A percentile compares a stretch with the other conserved stretches of the same genome.
phyloP scores from a whole-genome alignment of 2,329 filamentous ascomycete species.

The Alternaria longipes region DNA sequence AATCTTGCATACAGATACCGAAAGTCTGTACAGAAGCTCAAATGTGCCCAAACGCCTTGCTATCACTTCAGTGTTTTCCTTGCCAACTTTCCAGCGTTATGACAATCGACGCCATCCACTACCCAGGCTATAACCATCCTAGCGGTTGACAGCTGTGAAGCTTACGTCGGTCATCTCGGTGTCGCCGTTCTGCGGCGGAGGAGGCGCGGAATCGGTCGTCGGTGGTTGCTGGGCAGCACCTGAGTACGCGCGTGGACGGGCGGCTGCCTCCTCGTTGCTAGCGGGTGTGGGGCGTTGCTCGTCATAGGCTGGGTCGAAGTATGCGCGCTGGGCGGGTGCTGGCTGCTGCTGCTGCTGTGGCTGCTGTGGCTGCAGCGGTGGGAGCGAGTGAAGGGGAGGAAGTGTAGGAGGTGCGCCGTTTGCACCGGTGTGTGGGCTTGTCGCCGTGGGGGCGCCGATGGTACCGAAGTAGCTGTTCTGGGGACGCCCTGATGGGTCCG shows the following conservation, averaged over 20 bases:
- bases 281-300: slow-evolving; percentile 37
- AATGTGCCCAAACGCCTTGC: slow-evolving; percentile 17
- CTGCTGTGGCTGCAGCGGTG: slow-evolving; percentile 38
- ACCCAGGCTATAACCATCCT: slow-evolving; percentile 12
- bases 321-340: slow-evolving; percentile 30
- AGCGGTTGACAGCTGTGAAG: slow-evolving; percentile 52
- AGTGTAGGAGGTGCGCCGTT: slow-evolving; percentile 39
- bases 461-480: slow-evolving; percentile 44
- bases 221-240: slow-evolving; percentile 31
- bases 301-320: slow-evolving; percentile 47
- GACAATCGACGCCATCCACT: background rate
- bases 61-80: slow-evolving; percentile 1
- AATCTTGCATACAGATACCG: background rate
- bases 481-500: slow-evolving; percentile 43
- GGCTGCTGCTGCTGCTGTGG: slow-evolving; percentile 27
- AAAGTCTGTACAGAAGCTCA: background rate
- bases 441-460: slow-evolving; percentile 29
- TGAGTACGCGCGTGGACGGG: slow-evolving; percentile 40
- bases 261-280: slow-evolving; percentile 36
- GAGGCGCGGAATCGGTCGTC: slow-evolving; percentile 26
- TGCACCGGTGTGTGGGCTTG: slow-evolving; percentile 39
- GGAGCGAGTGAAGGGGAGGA: slow-evolving; percentile 38
- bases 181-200: slow-evolving; percentile 48
- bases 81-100: background rate
- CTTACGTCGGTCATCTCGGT: slow-evolving; percentile 54